Base-by-base conservation (phyloP, 441 rosid species). In the Metrosideros polymorpha region DNA sequence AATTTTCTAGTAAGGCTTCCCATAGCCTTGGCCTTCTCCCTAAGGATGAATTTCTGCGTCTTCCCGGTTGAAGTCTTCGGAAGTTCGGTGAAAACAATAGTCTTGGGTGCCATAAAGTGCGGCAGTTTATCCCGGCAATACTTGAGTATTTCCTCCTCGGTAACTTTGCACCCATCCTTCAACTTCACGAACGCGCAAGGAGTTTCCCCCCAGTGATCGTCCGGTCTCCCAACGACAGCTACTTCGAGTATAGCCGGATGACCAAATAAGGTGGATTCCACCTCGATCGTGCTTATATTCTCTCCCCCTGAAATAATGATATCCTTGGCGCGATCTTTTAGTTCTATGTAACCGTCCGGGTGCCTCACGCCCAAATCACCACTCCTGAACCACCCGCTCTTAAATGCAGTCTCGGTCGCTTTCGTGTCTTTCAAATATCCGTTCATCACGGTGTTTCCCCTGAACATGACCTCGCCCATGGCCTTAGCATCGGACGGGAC, bases 371-470 rank as follows among this genome's bases (percentile, higher is more conserved):
- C 97, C 56, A 95, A 89, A 90, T 95, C 96, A 6, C 98, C 98
- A 49, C 90, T 93, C 87, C 94, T 87, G 82, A 92, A 92, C 96
- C 97, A 95, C 45, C 97, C 96, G 39, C 94, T 95, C 85, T 87
- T 87, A 35, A 95, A 94, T 59, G 95, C 93, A 35, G 90, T 90
- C 87, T 91, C 83, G 12, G 97, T 95, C 47, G 93, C 97, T 83
- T 92, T 89, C 30, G 84, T 84, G 87, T 95, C 92, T 89, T 92
- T 93, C 10, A 95, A 85, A 87, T 94, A 95, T 30, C 96, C 96
- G 82, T 93, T 93, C 97, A 95, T 94, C 59, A 95, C 95, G 6
- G 98, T 94, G 89, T 94, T 95, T 52, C 98, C 98, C 82, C 95
- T 90, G 85, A 94, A 89, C 91, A 94, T 92, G 43, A 94, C 92